phyloP scores from a whole-genome alignment of 2,329 filamentous ascomycete genomes.

The Chaetomiaceae sp. region DNA sequence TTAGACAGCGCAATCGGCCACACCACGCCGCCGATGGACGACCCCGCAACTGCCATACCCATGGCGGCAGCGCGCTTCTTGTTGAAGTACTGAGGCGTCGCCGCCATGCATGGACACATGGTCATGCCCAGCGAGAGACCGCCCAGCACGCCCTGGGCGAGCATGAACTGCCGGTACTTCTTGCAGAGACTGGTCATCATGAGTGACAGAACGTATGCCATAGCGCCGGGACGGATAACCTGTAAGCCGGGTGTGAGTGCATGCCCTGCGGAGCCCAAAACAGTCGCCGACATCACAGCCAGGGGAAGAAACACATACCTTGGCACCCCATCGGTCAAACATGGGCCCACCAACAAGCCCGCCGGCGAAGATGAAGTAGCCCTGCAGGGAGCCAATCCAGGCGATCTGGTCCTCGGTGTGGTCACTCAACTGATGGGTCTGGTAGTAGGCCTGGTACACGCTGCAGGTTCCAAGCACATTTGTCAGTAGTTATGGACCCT shows the following conservation, averaged over 20 bases:
- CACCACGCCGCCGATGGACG: conserved; percentile 34
- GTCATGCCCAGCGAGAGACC: too few relatives aligned
- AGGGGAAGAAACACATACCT: background rate
- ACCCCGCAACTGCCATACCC: conserved; percentile 26
- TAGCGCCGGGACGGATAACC: conserved; percentile 28
- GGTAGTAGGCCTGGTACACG: conserved; percentile 38
- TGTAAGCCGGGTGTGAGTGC: background rate
- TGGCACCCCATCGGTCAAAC: conserved; percentile 36
- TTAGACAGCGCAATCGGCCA: too few relatives aligned
- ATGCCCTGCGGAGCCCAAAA: background rate
- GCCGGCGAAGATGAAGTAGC: conserved; percentile 31
- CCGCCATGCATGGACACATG: conserved; percentile 24
- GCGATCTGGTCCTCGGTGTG: conserved; percentile 30
- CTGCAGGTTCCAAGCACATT: conserved; percentile 13
- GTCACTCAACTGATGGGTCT: conserved; percentile 29
- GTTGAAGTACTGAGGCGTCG: conserved; percentile 26
- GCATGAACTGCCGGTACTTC: conserved; percentile 37
- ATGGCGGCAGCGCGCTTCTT: conserved; percentile 24
- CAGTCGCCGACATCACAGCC: background rate
- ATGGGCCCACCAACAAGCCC: conserved; percentile 33
- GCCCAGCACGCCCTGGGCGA: conserved; percentile 35
- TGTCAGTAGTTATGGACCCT: background rate
- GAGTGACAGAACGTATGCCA: conserved; percentile 33
- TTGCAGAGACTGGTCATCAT: conserved; percentile 40
- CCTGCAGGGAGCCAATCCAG: conserved; percentile 37